Conservation (phyloP, 805 yeast genomes). For the Candida nemodendra region DNA sequence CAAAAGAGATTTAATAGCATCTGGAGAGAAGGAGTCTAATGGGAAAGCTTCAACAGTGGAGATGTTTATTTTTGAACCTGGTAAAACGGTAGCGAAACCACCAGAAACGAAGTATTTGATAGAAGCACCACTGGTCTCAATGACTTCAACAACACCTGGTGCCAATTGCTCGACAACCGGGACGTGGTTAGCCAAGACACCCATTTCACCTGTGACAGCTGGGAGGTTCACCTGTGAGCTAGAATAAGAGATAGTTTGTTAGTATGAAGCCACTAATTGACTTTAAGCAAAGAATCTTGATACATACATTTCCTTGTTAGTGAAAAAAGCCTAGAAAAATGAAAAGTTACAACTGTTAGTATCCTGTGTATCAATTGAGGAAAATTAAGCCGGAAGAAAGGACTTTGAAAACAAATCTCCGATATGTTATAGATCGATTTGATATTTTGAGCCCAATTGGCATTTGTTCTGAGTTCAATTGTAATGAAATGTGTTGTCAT, state of each 20-base stretch:
- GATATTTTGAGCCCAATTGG: no score
- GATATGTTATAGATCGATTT: no score
- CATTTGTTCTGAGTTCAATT: no score
- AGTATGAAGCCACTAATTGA: no score
- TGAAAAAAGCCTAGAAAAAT: constrained; percentile 30
- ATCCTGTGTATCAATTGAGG: no score
- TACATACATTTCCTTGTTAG: constrained; percentile 34
- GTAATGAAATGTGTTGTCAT: no score
- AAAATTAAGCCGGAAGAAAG: no score
- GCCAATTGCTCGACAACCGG: constrained; percentile 94
- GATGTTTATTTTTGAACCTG: constrained; percentile 86
- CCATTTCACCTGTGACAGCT: constrained; percentile 92
- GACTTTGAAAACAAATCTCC: no score
- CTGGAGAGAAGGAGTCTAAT: constrained; percentile 79
- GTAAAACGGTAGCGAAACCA: constrained; percentile 95
- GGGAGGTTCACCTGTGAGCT: constrained; percentile 89
- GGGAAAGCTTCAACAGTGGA: constrained; percentile 96
- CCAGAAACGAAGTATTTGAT: constrained; percentile 89
- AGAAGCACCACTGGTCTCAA: constrained; percentile 69
- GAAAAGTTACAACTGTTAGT: no score
- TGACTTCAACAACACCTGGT: constrained; percentile 93
- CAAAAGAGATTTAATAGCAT: constrained; percentile 73
- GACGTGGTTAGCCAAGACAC: constrained; percentile 96
- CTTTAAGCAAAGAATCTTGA: no score
- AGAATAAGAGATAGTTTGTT: constrained; percentile 2